Evolutionary conservation across 345 rosid genomes (phyloP), one percentile per base, ranked within the genome.

Genomic region (Fremontodendron californicum): DNA sequence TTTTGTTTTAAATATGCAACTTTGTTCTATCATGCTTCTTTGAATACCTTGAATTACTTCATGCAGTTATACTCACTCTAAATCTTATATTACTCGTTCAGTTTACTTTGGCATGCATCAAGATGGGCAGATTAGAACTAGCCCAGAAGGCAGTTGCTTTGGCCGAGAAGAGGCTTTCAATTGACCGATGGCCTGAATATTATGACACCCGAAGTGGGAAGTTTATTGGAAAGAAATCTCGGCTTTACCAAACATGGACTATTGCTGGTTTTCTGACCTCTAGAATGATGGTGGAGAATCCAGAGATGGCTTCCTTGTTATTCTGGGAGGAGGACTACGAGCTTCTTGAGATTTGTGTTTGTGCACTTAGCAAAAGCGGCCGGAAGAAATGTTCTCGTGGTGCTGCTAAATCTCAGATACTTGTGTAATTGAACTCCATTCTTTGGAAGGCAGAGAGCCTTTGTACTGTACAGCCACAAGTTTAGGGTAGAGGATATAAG

Each of bases 81-180:
- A 54, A 66, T 23, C 21, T 12, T 31, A 1, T 16, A 37, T 27
- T 33, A 43, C 55, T 73, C 76, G 71, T 82, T 70, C 88, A 96
- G 99, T 96, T 96, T 84, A 93, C 99, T 1, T 87, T 93, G 84
- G 98, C 97, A 77, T 96, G 99, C 88, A 89, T 93, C 86, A 96
- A 96, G 90, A 92, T 96, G 99, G 88, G 87, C 29, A 83, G 92
- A 73, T 67, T 79, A 21, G 97, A 92, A 71, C 81, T 96, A 77
- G 98, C 99, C 27, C 83, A 89, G 81, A 93, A 89, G 83, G 98
- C 98, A 25, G 84, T 93, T 79, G 86, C 85, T 55, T 18, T 88
- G 81, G 98, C 97, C 9, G 98, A 96, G 85, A 88, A 92, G 86
- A 89, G 87, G 85, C 98, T 96, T 2, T 52, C 77, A 58, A 83